These are phyloP conservation scores for Yarrowia yakushimensis DNA, from an alignment of 805 yeast genomes.

Conservation along the genomic window DNA sequence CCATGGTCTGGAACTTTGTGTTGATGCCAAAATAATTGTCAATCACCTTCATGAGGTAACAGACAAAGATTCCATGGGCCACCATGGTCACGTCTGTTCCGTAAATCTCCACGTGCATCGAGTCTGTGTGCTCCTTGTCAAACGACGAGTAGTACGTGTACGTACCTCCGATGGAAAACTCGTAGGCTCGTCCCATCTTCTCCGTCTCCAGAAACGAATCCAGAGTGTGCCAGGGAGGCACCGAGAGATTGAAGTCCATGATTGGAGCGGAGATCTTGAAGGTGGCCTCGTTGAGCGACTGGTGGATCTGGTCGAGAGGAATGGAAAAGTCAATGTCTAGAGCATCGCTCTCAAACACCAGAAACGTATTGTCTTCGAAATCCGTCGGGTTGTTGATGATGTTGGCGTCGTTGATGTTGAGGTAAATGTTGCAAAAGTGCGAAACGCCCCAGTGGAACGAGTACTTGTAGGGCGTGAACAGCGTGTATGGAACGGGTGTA, in stretches of 20 bases:
- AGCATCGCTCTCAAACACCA: conserved; percentile 66
- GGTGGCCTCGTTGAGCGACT: conserved; percentile 31
- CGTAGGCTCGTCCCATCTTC: conserved; percentile 63
- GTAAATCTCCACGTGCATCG: conserved; percentile 57
- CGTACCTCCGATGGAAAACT: conserved; percentile 60
- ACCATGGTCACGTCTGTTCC: conserved; percentile 67
- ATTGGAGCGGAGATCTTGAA: conserved; percentile 44
- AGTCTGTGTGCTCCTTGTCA: conserved; percentile 67
- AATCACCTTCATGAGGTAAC: conserved; percentile 67
- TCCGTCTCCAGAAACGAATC: conserved; percentile 62
- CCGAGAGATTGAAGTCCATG: conserved; percentile 60
- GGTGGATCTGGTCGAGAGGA: conserved; percentile 50
- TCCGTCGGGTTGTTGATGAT: conserved; percentile 87
- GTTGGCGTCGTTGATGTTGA: conserved; percentile 84
- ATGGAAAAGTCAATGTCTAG: conserved; percentile 48
- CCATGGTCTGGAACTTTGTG: conserved; percentile 78
- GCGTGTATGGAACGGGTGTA: conserved; percentile 59
- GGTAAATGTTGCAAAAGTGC: conserved; percentile 52
- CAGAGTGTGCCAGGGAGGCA: conserved; percentile 92
- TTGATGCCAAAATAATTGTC: conserved; percentile 91
- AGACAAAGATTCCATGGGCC: conserved; percentile 74
- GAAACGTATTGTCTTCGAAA: conserved; percentile 69
- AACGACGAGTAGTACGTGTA: conserved; percentile 58
- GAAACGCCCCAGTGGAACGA: conserved; percentile 54
- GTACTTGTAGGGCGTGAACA: conserved; percentile 70